Percentiles rank a stretch among this genome's conserved stretches.
Conservation (phyloP, 208 protist genomes). For the Acanthamoeba castellanii region DNA sequence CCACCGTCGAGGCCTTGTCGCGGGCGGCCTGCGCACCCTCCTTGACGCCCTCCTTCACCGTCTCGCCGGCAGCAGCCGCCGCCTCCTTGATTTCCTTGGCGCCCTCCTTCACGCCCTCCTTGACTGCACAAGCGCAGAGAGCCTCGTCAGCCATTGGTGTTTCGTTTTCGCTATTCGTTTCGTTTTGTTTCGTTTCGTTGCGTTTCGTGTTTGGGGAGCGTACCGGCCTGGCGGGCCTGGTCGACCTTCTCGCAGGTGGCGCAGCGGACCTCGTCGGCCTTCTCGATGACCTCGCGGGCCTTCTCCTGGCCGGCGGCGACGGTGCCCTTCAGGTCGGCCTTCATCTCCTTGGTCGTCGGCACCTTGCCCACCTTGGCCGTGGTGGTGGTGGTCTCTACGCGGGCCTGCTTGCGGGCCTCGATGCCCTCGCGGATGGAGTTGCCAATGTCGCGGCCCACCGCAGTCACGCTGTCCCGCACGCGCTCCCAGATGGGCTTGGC, state of each 20-base stretch:
- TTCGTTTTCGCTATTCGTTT: background rate
- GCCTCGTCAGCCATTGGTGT: too few relatives aligned
- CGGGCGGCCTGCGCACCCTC: background rate
- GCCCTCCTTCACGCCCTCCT: conserved; percentile 32
- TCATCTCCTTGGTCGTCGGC: background rate
- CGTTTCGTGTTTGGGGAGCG: background rate
- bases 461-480: background rate
- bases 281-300: background rate
- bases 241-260: conserved; percentile 54
- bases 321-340: background rate
- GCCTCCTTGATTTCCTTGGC: background rate
- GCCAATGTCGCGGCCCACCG: background rate
- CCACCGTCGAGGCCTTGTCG: background rate
- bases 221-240: conserved; percentile 38
- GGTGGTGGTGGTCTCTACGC: background rate
- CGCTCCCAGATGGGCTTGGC: background rate
- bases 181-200: too few relatives aligned
- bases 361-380: background rate
- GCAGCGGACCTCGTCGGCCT: conserved; percentile 33
- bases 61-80: background rate
- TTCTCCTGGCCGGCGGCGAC: background rate
- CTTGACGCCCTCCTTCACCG: conserved; percentile 2
- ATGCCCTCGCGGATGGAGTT: conserved; percentile 10
- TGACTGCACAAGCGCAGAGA: background rate
- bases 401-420: conserved; percentile 44